Percentiles rank a stretch among this genome's conserved stretches.
These are phyloP conservation scores for Spathaspora sp. DNA, from an alignment of 1,139 yeast species.

Conservation along the genomic window DNA sequence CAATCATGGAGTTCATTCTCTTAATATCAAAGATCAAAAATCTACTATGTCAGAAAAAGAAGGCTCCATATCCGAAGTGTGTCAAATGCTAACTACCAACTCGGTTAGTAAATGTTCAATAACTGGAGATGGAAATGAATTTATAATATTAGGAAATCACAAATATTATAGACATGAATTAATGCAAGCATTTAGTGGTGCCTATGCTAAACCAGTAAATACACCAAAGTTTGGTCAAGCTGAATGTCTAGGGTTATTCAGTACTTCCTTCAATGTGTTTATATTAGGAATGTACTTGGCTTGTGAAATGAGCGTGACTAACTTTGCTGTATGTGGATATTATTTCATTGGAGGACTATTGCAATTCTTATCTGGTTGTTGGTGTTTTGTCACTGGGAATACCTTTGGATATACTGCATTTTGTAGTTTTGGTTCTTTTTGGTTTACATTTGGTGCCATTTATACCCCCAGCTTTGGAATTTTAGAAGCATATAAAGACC, in stretches of 20 bases:
- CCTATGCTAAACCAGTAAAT: conserved; percentile 47
- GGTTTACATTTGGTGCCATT: conserved; percentile 67
- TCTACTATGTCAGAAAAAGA: background rate
- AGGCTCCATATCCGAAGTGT: background rate
- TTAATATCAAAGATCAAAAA: too few relatives aligned
- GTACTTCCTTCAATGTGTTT: conserved; percentile 33
- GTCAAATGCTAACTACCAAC: background rate
- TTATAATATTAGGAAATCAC: conserved; percentile 25
- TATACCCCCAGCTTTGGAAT: conserved; percentile 56
- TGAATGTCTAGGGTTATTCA: conserved; percentile 58
- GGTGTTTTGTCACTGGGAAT: conserved; percentile 65
- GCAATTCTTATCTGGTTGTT: conserved; percentile 62
- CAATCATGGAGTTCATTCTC: too few relatives aligned
- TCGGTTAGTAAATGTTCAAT: conserved; percentile 6
- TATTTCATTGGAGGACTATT: conserved; percentile 59
- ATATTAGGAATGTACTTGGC: conserved; percentile 42
- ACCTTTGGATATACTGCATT: conserved; percentile 64
- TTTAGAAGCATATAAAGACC: conserved; percentile 45
- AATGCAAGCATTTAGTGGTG: conserved; percentile 47
- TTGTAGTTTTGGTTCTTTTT: conserved; percentile 71
- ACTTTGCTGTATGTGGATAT: conserved; percentile 44
- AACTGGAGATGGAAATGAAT: conserved; percentile 20
- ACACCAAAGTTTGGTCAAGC: conserved; percentile 61
- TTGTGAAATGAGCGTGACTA: conserved; percentile 32
- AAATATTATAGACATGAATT: conserved; percentile 27